phyloP scores from a whole-genome alignment of 768 basidiomycete species.

The Calocybe gangraenosa region DNA sequence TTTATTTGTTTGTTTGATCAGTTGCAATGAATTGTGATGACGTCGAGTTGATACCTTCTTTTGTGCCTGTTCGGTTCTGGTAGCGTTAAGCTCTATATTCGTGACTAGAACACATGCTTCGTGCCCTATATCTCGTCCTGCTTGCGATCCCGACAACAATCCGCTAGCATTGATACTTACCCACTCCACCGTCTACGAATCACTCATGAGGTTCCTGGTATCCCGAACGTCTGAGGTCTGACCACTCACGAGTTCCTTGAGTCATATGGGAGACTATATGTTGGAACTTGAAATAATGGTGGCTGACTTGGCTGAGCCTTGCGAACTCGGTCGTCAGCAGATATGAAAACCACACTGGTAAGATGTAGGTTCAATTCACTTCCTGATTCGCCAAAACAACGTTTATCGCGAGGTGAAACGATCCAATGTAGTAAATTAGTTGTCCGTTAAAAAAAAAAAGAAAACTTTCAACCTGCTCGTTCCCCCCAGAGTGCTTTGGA shows the following conservation, averaged over 20 bases:
- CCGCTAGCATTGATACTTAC: neutral
- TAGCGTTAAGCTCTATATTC: neutral
- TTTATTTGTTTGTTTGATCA: too few relatives aligned
- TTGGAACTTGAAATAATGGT: neutral
- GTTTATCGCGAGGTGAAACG: neutral
- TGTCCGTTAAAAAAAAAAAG: neutral
- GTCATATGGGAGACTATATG: constrained; percentile 4
- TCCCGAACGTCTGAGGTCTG: neutral
- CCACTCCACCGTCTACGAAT: too few relatives aligned
- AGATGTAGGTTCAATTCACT: neutral
- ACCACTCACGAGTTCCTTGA: constrained; percentile 6
- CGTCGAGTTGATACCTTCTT: neutral
- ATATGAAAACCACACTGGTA: constrained; percentile 3
- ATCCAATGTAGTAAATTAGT: constrained; percentile 1
- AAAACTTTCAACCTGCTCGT: neutral
- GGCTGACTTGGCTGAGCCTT: neutral
- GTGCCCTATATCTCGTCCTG: neutral
- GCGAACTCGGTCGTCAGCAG: constrained; percentile 9
- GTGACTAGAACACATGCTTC: constrained; percentile 3
- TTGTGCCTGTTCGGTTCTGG: too few relatives aligned
- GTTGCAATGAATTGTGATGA: too few relatives aligned
- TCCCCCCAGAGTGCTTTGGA: constrained; percentile 1
- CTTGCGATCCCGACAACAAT: neutral
- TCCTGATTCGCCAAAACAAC: constrained; percentile 1
- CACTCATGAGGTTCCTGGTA: too few relatives aligned